Evolutionary conservation across 257 asterid species (phyloP).

Genomic region (Solanum medicagineum): DNA sequence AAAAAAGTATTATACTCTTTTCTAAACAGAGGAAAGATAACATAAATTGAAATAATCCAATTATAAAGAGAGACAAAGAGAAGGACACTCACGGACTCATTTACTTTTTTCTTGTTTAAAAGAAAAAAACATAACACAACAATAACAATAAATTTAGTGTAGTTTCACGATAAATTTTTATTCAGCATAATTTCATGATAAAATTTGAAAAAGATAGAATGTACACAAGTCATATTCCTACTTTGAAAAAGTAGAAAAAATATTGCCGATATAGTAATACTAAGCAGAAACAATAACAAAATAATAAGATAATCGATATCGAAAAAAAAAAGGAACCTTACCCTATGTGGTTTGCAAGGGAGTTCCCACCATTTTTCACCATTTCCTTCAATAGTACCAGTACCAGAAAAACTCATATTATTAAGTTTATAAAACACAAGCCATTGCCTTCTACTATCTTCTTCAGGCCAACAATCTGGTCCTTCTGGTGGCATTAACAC

Average conservation of each 20-base stretch:
- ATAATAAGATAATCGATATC: background rate
- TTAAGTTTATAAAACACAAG: constrained; percentile 69
- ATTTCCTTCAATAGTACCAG: constrained; percentile 81
- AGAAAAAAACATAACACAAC: background rate
- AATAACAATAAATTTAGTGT: background rate
- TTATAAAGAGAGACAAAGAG: background rate
- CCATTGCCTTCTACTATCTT: constrained; percentile 81
- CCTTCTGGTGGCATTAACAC: constrained; percentile 84
- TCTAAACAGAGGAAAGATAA: background rate
- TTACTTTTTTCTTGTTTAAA: background rate
- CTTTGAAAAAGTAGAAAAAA: no score
- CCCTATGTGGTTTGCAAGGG: constrained; percentile 98
- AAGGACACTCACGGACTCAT: background rate
- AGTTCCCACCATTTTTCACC: constrained; percentile 96
- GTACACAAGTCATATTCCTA: background rate
- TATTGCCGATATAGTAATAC: background rate
- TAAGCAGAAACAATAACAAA: background rate
- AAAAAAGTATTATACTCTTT: background rate
- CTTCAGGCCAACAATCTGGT: constrained; percentile 87
- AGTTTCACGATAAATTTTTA: no score
- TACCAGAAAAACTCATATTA: constrained; percentile 58
- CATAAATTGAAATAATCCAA: background rate
- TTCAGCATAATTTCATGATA: no score
- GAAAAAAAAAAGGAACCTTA: background rate
- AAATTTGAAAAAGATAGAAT: fast-evolving